Conservation (phyloP, 345 rosid species). For the Brassica nigra region DNA sequence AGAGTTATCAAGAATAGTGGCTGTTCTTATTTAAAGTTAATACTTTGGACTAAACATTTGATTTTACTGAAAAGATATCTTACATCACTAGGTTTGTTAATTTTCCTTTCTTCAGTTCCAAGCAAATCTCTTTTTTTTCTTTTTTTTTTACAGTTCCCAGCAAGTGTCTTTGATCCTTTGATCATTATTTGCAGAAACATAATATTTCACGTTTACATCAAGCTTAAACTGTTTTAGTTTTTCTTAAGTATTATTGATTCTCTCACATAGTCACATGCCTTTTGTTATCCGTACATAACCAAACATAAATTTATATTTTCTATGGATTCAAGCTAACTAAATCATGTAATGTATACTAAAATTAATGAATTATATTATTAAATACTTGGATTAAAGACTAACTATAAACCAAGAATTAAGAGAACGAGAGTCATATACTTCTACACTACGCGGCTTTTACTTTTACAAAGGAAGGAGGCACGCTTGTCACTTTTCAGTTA, state of each 20-base stretch:
- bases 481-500: slow-evolving; percentile 14
- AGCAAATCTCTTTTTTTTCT: not conserved
- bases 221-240: not conserved
- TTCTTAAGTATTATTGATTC: not conserved
- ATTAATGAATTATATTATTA: not conserved
- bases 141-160: not conserved
- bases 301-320: not conserved
- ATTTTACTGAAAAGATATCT: slow-evolving; percentile 7
- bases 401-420: not conserved
- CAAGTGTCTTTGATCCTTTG: not conserved
- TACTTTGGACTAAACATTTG: slow-evolving; percentile 31
- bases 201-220: not conserved
- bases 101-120: not conserved
- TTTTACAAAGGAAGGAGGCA: not conserved
- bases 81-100: not conserved
- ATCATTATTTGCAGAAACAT: not conserved
- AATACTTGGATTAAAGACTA: not conserved
- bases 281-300: not conserved
- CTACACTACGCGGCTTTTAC: slow-evolving; percentile 11
- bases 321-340: not conserved
- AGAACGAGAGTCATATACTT: slow-evolving; percentile 27
- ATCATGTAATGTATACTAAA: not conserved
- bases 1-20: slow-evolving; percentile 39
- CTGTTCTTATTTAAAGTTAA: not conserved
- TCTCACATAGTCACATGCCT: not conserved